A percentile compares a stretch with the other conserved stretches of the same genome.
phyloP scores from a whole-genome alignment of 2,329 filamentous ascomycete species.

The Hypoxylon sp. region DNA sequence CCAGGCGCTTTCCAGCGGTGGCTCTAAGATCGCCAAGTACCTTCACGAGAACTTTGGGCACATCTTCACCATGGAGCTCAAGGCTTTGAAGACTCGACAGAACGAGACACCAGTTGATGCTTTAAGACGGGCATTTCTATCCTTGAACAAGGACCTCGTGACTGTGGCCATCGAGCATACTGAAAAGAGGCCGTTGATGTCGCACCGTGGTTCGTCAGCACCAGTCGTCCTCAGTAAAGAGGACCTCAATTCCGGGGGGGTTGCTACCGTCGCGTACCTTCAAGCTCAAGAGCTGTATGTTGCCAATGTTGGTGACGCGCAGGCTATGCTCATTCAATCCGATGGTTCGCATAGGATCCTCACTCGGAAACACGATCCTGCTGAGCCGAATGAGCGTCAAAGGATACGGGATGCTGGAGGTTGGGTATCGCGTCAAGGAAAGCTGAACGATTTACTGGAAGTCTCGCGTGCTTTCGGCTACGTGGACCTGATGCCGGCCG shows the following conservation, averaged over 20 bases:
- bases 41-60: conserved; percentile 95
- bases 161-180: conserved; percentile 84
- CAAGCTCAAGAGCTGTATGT: conserved; percentile 92
- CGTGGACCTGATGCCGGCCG: conserved; percentile 89
- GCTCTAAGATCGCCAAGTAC: conserved; percentile 96
- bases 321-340: conserved; percentile 93
- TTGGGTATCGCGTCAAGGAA: conserved; percentile 94
- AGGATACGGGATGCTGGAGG: conserved; percentile 95
- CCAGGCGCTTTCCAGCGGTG: conserved; percentile 86
- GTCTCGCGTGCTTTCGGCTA: conserved; percentile 97
- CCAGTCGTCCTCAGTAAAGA: conserved; percentile 87
- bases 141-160: conserved; percentile 93
- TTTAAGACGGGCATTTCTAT: conserved; percentile 85
- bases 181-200: conserved; percentile 75
- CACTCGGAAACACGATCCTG: conserved; percentile 93
- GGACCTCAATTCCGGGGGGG: conserved; percentile 89
- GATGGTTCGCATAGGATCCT: conserved; percentile 86
- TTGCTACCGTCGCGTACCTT: conserved; percentile 91
- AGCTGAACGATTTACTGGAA: conserved; percentile 89
- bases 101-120: conserved; percentile 86
- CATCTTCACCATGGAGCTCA: conserved; percentile 85
- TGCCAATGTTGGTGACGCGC: conserved; percentile 94
- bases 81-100: conserved; percentile 73
- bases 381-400: conserved; percentile 83
- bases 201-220: conserved; percentile 77